These are phyloP conservation scores for Verticillium klebahnii DNA, from an alignment of 2,329 filamentous ascomycete genomes.

Conservation along the genomic window DNA sequence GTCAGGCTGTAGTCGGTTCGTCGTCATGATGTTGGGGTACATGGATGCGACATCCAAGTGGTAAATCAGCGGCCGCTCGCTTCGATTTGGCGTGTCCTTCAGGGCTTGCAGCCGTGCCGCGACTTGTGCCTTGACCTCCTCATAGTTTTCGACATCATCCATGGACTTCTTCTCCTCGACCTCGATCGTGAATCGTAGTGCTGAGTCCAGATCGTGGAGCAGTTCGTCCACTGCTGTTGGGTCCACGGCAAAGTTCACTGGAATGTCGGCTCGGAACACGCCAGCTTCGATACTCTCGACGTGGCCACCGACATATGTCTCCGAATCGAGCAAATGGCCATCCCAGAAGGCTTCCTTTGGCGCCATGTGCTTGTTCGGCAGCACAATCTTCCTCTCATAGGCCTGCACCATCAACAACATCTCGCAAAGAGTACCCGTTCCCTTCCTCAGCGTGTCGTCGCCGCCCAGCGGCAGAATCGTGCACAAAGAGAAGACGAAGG, in stretches of 20 bases:
- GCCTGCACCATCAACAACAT: conserved; percentile 99
- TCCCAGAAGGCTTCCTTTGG: conserved; percentile 95
- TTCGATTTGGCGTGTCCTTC: conserved; percentile 77
- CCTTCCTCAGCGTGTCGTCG: conserved; percentile 90
- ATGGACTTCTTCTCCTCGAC: conserved; percentile 80
- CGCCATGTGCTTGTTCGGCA: conserved; percentile 93
- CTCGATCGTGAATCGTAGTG: conserved; percentile 80
- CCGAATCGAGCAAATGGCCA: conserved; percentile 89
- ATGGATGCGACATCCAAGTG: conserved; percentile 98
- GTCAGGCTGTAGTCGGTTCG: conserved; percentile 92
- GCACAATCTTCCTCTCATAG: conserved; percentile 82
- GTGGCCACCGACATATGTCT: conserved; percentile 97
- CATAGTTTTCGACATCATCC: conserved; percentile 76
- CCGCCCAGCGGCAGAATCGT: conserved; percentile 92
- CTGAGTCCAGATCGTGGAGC: conserved; percentile 78
- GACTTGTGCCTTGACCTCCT: conserved; percentile 82
- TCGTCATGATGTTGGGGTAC: conserved; percentile 99
- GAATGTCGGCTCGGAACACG: conserved; percentile 93
- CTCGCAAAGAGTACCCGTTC: conserved; percentile 97
- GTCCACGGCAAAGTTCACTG: conserved; percentile 90
- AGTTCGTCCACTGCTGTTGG: conserved; percentile 85
- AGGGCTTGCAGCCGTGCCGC: conserved; percentile 63
- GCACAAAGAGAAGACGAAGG: conserved; percentile 97
- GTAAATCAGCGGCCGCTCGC: conserved; percentile 87
- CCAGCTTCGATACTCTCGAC: conserved; percentile 99